Conservation (phyloP, 1,284 basidiomycete genomes). For the Trichosporon faecale region DNA sequence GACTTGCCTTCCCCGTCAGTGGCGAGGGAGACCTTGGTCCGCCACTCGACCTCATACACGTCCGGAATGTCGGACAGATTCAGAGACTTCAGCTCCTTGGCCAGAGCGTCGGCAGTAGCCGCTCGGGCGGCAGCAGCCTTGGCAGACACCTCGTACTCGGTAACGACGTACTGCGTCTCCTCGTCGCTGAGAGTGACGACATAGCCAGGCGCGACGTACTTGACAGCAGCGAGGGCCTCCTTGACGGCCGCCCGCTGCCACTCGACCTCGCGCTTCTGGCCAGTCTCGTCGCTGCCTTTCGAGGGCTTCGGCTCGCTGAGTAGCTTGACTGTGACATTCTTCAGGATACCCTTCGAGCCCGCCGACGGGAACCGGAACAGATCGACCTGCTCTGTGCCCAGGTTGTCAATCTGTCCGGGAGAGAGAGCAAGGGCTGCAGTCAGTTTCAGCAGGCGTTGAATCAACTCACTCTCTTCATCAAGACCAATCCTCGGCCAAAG, state of each 20-base stretch:
- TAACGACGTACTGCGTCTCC: constrained; percentile 56
- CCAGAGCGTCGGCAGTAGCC: constrained; percentile 6
- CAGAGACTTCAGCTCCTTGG: constrained; percentile 34
- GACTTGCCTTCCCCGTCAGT: constrained; percentile 13
- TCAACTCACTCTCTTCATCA: constrained; percentile 38
- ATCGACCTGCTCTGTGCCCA: constrained; percentile 28
- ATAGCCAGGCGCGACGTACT: constrained; percentile 65
- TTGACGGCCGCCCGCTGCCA: constrained; percentile 54
- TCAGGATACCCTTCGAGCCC: constrained; percentile 25
- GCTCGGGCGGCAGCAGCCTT: constrained; percentile 37
- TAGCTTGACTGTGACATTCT: constrained; percentile 29
- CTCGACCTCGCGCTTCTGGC: constrained; percentile 41
- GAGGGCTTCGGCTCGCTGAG: neutral
- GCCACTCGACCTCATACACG: constrained; percentile 49
- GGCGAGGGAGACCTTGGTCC: constrained; percentile 33
- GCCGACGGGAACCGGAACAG: constrained; percentile 31
- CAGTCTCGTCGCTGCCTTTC: constrained; percentile 11
- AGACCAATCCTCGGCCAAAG: constrained; percentile 41
- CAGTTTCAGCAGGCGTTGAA: neutral
- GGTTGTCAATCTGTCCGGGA: constrained; percentile 26
- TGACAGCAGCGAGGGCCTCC: constrained; percentile 62
- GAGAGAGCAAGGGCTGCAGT: constrained; percentile 28
- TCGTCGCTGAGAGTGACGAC: constrained; percentile 65
- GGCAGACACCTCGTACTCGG: constrained; percentile 58
- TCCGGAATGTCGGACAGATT: constrained; percentile 56